Evolutionary conservation across 768 basidiomycete species (phyloP), one percentile per base, ranked within the genome.

Genomic region (Tricholomella constricta): DNA sequence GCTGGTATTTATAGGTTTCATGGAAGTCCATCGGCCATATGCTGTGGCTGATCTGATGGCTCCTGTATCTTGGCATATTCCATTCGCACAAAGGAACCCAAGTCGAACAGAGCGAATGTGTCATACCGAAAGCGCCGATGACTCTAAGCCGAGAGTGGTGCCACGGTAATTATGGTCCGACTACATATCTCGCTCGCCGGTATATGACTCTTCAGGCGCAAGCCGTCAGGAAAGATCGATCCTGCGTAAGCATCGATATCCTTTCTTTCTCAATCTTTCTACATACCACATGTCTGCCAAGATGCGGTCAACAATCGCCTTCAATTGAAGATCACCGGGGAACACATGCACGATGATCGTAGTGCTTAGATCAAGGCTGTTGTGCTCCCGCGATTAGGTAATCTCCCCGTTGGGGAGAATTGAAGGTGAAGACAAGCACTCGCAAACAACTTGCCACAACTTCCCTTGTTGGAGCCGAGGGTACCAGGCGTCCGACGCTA

Each of bases 381-480:
- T 10, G 19, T 25, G 19, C 8, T 26, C 27, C 23, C 3, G n/a
- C n/a, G 17, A 37, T 37, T 37, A 37, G 6, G 43, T 44, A 6
- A 27, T 12, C 26, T 27, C 1, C 29, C 7, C 29, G 25, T 7
- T 25, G 46, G 17, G 23, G n/a, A 26, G 10, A n/a, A 26, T 10
- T n/a, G 32, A 35, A 27, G 43, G 23, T 14, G 20, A 22, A 25
- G 42, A 32, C 44, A 52, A 38, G 23, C 45, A 45, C 14, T 2
- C 8, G 25, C 27, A 45, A 52, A 52, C 17, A 49, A 27, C 1
- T 12, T 29, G 37, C 34, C 47, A 48, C 46, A 31, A 34, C 31
- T 34, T 47, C 20, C 36, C 47, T 50, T 50, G 38, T 50, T 50
- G 49, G 49, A 29, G 46, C 6, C 20, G 25, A n/a, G 41, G n/a